Evolutionary conservation across 2,329 filamentous ascomycete genomes (phyloP), one percentile per base, ranked within the genome.

Genomic region (Tricladium varicosporioides): DNA sequence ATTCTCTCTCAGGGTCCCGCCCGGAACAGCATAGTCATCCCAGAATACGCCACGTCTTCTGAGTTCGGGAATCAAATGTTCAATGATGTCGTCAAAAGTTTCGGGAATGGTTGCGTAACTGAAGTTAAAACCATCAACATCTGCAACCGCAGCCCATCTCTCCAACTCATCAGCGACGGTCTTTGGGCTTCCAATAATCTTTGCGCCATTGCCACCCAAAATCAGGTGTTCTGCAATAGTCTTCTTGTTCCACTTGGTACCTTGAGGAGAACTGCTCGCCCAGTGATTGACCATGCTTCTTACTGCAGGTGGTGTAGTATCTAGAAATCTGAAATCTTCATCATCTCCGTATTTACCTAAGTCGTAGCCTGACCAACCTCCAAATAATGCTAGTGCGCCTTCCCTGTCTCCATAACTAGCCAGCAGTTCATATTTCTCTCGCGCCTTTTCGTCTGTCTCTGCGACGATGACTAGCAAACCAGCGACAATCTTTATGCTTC

Each of bases 301-400:
- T 65, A 60, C 69, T 75, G 77, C 75, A 63, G 58, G 76, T 65
- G 50, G 75, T 67, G 52, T 75, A 72, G 60, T 72, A 73, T 67
- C 76, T 68, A 42, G 73, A 78, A n/a, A 86, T 11, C 83, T 72
- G 51, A 88, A 71, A 67, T 88, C 85, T 65, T 87, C 79, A 44
- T 87, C 84, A 22, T 87, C 84, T 0, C 73, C 79, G 61, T 86
- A 87, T 45, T 78, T 73, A 5, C 77, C 74, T 19, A 88, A 72
- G 66, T 88, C 82, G 48, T 87, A 85, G 0, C 85, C 88, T 0
- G 87, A 90, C 87, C 87, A 91, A 1, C 88, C 88, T 16, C 86
- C 86, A 64, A 91, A 91, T 15, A 91, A 71, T 1, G 87, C 84
- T 56, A 90, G 68, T 0, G 86, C 87, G 1, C 88, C 88, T 62